These are phyloP conservation scores for Penicillium tannophilum DNA, from an alignment of 495 filamentous ascomycete genomes.

Conservation along the genomic window DNA sequence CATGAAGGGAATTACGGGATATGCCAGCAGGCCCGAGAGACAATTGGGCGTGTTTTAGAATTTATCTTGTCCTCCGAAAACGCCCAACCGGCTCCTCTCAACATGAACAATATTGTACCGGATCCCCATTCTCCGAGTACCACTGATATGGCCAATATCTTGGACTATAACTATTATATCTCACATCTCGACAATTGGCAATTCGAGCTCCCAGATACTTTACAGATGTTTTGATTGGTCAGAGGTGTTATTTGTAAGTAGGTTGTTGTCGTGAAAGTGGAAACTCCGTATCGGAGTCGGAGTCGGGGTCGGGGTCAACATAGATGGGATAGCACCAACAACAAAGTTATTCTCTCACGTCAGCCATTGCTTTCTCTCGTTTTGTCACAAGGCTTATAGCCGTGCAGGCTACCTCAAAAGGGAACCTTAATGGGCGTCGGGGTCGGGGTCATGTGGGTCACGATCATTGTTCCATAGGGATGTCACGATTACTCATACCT, in stretches of 20 bases:
- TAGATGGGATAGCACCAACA: too few species aligned
- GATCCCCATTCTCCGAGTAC: not conserved
- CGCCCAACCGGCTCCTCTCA: not conserved
- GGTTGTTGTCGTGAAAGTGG: not conserved
- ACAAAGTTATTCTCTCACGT: too few species aligned
- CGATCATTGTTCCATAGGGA: too few species aligned
- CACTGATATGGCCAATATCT: not conserved
- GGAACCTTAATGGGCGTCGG: too few species aligned
- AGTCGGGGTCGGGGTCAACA: not conserved
- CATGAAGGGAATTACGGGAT: conserved; percentile 23
- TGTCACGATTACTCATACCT: too few species aligned
- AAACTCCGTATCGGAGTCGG: not conserved
- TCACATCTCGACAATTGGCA: conserved; percentile 15
- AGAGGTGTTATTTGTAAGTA: too few species aligned
- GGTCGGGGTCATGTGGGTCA: too few species aligned
- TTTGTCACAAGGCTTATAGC: too few species aligned
- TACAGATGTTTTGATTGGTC: conserved; percentile 6
- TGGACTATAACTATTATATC: conserved; percentile 14
- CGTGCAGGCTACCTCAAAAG: too few species aligned
- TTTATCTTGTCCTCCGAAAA: not conserved
- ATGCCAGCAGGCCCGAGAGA: conserved; percentile 20
- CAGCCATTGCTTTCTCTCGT: too few species aligned
- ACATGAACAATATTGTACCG: not conserved
- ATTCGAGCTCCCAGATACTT: conserved; percentile 8
- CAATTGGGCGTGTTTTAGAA: conserved; percentile 16